These are phyloP conservation scores for Cercophora newfieldiana DNA, from an alignment of 495 filamentous ascomycete species.

Conservation along the genomic window DNA sequence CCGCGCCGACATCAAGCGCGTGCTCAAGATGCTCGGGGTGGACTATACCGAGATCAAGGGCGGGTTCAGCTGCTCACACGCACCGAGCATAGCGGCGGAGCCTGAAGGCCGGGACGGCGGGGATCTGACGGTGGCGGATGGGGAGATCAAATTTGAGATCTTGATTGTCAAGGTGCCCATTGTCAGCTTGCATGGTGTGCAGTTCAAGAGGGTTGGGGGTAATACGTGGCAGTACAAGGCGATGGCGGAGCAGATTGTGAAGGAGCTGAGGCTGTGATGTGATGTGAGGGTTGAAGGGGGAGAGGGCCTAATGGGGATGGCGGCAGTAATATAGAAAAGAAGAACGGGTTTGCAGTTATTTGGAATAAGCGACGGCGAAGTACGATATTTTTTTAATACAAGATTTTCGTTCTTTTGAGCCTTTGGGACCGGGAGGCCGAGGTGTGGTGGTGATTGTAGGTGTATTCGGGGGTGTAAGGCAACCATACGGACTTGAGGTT, in stretches of 20 bases:
- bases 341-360: background rate
- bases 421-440: too few relatives aligned
- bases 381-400: background rate
- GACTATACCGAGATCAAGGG: slow-evolving; percentile 89
- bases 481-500: too few relatives aligned
- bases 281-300: slow-evolving; percentile 2
- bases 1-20: slow-evolving; percentile 86
- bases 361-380: background rate
- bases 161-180: slow-evolving; percentile 97
- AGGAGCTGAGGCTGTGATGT: slow-evolving; percentile 79
- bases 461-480: too few relatives aligned
- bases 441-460: too few relatives aligned
- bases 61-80: slow-evolving; percentile 85
- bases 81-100: slow-evolving; percentile 69
- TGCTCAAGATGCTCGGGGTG: slow-evolving; percentile 83
- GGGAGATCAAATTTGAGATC: slow-evolving; percentile 85
- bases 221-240: slow-evolving; percentile 98
- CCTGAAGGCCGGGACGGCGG: slow-evolving; percentile 52
- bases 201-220: slow-evolving; percentile 96
- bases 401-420: background rate
- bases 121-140: slow-evolving; percentile 49
- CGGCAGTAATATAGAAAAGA: background rate
- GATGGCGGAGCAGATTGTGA: slow-evolving; percentile 92
- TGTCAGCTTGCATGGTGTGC: slow-evolving; percentile 89
- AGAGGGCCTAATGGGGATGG: background rate